Percentiles rank a stretch among this genome's conserved stretches.
phyloP scores from a whole-genome alignment of 768 basidiomycete genomes.

The Porphyrellus cyaneotinctus region DNA sequence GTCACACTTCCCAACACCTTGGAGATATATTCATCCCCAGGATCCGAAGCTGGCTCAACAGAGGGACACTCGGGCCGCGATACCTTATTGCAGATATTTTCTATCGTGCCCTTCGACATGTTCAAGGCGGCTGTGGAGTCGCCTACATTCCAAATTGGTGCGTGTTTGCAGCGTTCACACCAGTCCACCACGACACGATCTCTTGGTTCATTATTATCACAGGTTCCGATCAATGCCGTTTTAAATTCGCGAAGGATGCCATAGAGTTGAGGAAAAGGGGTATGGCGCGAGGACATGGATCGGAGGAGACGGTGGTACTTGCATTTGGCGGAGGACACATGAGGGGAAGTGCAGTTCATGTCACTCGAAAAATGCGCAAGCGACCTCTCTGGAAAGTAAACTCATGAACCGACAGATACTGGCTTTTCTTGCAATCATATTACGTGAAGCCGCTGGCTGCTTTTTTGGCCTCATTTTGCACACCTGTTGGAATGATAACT shows the following conservation, averaged over 20 bases:
- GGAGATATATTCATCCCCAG: constrained; percentile 45
- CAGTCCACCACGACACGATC: neutral
- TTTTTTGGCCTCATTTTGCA: constrained; percentile 23
- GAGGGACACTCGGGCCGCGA: constrained; percentile 51
- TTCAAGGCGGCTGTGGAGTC: constrained; percentile 83
- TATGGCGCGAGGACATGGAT: constrained; percentile 63
- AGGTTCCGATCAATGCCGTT: constrained; percentile 83
- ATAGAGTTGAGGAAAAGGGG: constrained; percentile 79
- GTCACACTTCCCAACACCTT: constrained; percentile 66
- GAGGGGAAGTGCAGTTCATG: constrained; percentile 74
- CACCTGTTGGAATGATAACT: constrained; percentile 15
- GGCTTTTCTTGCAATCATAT: constrained; percentile 18
- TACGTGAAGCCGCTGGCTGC: constrained; percentile 26
- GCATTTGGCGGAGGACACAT: constrained; percentile 74
- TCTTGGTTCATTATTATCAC: constrained; percentile 20
- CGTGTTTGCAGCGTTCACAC: constrained; percentile 20
- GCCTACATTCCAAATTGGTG: constrained; percentile 75
- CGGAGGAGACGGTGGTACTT: constrained; percentile 88
- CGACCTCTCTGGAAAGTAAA: constrained; percentile 80
- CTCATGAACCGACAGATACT: constrained; percentile 48
- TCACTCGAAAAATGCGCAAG: constrained; percentile 83
- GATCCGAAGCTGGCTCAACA: constrained; percentile 37
- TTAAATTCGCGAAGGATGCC: constrained; percentile 89
- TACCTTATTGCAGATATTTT: constrained; percentile 67
- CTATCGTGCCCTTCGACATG: constrained; percentile 80